Percentiles rank a stretch among this genome's conserved stretches.
Evolutionary conservation across 352 stramenopile genomes (phyloP).

Genomic region (Peronospora destructor): DNA sequence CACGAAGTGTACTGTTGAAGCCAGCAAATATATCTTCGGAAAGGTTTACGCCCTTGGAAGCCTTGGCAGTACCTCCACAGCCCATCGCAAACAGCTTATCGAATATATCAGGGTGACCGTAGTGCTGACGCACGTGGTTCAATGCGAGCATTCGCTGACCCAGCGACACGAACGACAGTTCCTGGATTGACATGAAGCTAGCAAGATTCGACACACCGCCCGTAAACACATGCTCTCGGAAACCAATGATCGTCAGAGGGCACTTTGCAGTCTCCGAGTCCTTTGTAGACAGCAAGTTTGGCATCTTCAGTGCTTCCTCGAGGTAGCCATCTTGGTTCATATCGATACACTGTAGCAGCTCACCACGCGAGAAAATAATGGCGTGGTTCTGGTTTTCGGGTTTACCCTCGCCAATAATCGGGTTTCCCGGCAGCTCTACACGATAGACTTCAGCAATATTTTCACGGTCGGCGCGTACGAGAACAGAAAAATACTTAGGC

Average conservation of each 20-base stretch:
- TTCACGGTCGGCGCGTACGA: conserved; percentile 64
- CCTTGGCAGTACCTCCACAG: conserved; percentile 74
- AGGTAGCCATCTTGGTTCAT: conserved; percentile 87
- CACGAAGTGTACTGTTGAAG: conserved; percentile 79
- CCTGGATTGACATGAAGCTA: conserved; percentile 85
- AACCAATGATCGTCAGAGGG: conserved; percentile 79
- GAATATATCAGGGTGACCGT: conserved; percentile 86
- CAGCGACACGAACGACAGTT: conserved; percentile 79
- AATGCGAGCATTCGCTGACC: conserved; percentile 79
- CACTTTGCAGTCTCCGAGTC: conserved; percentile 57
- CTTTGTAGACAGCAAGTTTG: conserved; percentile 81
- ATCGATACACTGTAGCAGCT: conserved; percentile 87
- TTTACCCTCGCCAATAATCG: conserved; percentile 85
- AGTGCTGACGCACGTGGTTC: conserved; percentile 77
- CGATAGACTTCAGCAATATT: conserved; percentile 80
- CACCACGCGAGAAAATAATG: conserved; percentile 81
- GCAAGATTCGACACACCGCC: conserved; percentile 78
- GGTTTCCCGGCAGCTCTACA: conserved; percentile 75
- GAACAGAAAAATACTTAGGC: conserved; percentile 78
- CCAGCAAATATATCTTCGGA: conserved; percentile 88
- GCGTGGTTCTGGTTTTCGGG: conserved; percentile 87
- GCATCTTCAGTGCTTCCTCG: conserved; percentile 82
- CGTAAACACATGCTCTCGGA: conserved; percentile 84
- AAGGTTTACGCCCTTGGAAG: conserved; percentile 79
- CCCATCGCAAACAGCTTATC: conserved; percentile 83